phyloP scores from a whole-genome alignment of 306 rosid species.

The Cyclanthera cordifolia region DNA sequence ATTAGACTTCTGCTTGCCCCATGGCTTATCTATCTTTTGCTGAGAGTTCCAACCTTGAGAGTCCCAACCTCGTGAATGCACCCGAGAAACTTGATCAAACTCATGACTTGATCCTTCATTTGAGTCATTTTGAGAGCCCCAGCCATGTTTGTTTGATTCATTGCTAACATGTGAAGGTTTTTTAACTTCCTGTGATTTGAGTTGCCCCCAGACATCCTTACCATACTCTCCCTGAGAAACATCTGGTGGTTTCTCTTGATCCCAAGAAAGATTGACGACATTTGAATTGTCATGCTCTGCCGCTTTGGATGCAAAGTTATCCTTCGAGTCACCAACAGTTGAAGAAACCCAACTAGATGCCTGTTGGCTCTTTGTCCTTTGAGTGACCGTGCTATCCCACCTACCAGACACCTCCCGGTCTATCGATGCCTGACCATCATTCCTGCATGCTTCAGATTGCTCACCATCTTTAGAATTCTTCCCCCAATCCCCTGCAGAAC shows the following conservation, averaged over 20 bases:
- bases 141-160: neutral
- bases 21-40: slow-evolving; percentile 5
- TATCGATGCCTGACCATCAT: slow-evolving; percentile 9
- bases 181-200: neutral
- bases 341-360: slow-evolving; percentile 21
- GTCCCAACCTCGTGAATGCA: slow-evolving; percentile 15
- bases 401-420: slow-evolving; percentile 9
- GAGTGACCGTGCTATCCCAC: slow-evolving; percentile 20
- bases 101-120: neutral
- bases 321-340: slow-evolving; percentile 12
- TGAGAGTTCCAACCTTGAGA: slow-evolving; percentile 10
- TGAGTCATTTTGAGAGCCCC: slow-evolving; percentile 4
- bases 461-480: slow-evolving; percentile 15
- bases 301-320: slow-evolving; percentile 13
- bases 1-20: slow-evolving; percentile 6
- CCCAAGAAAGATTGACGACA: slow-evolving; percentile 29
- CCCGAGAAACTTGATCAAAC: neutral
- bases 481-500: slow-evolving; percentile 5
- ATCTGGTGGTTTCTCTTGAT: slow-evolving; percentile 25
- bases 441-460: slow-evolving; percentile 6
- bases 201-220: slow-evolving; percentile 5
- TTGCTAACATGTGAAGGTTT: slow-evolving; percentile 4
- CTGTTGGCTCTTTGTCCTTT: slow-evolving; percentile 4
- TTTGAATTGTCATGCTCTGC: slow-evolving; percentile 15
- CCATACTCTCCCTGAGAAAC: slow-evolving; percentile 22